Percentiles rank a stretch among this genome's conserved stretches.
phyloP scores from a whole-genome alignment of 192 early-diverging fungal species.

The Mortierella antarctica region DNA sequence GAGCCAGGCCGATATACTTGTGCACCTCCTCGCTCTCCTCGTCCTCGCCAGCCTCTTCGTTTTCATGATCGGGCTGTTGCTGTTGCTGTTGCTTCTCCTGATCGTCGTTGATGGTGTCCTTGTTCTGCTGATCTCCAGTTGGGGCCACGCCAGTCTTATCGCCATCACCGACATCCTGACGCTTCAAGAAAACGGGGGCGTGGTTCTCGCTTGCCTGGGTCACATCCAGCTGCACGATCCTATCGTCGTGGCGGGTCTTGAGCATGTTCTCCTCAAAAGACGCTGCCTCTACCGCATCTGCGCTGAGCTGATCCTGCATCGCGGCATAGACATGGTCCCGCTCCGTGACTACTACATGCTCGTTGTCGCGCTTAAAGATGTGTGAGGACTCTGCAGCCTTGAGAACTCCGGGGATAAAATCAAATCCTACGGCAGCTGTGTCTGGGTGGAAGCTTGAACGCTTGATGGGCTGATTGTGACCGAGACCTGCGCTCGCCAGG shows the following conservation, averaged over 20 bases:
- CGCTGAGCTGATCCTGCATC: slow-evolving; percentile 28
- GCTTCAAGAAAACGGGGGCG: slow-evolving; percentile 1
- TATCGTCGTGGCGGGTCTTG: slow-evolving; percentile 18
- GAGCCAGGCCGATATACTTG: slow-evolving; percentile 80
- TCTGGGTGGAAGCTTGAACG: slow-evolving; percentile 20
- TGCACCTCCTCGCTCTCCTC: slow-evolving; percentile 36
- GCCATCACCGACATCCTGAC: slow-evolving; percentile 1
- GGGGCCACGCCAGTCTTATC: neutral
- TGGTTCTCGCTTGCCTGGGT: neutral
- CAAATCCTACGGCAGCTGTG: slow-evolving; percentile 3
- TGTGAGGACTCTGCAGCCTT: neutral
- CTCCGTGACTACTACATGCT: slow-evolving; percentile 12
- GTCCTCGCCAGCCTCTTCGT: neutral
- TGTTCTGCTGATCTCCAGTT: neutral
- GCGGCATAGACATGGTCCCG: slow-evolving; percentile 6
- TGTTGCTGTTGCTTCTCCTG: slow-evolving; percentile 5
- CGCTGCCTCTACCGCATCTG: neutral
- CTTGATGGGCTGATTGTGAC: slow-evolving; percentile 33
- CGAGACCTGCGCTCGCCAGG: neutral
- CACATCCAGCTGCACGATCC: neutral
- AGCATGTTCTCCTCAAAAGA: slow-evolving; percentile 43
- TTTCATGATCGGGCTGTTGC: slow-evolving; percentile 12
- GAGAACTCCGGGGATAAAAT: neutral
- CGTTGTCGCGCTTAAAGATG: slow-evolving; percentile 13
- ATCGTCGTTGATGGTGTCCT: neutral